These are phyloP conservation scores for Cucurbita argyrosperma DNA, from an alignment of 306 rosid genomes.

Conservation along the genomic window DNA sequence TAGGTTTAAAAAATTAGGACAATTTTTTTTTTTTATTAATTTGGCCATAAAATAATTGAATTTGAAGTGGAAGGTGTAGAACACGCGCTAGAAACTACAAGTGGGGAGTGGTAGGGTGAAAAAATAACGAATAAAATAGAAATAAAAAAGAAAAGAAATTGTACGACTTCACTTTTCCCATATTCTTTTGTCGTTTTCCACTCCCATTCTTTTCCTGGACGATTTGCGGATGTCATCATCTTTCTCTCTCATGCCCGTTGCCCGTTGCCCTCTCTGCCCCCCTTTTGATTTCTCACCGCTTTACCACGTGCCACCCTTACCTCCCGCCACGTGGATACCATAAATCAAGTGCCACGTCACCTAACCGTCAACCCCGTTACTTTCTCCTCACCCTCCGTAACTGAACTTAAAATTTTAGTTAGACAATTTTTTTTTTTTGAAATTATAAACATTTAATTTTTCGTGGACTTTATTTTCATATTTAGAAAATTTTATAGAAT, in stretches of 20 bases:
- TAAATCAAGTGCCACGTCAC: background rate
- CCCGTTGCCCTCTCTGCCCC: background rate
- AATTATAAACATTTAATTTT: too few relatives aligned
- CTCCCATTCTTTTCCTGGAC: background rate
- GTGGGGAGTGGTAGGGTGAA: background rate
- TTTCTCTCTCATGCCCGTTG: background rate
- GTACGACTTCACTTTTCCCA: slow-evolving; percentile 32
- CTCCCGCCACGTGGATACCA: background rate
- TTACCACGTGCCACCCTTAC: background rate
- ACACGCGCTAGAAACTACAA: slow-evolving; percentile 25
- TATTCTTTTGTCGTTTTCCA: slow-evolving; percentile 50
- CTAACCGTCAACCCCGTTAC: background rate
- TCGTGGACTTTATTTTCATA: too few relatives aligned
- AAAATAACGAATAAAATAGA: background rate
- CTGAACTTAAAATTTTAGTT: too few relatives aligned
- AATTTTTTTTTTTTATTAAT: too few relatives aligned
- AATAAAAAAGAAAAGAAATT: slow-evolving; percentile 7
- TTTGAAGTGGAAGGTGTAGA: background rate
- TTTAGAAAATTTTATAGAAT: too few relatives aligned
- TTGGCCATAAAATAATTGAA: too few relatives aligned
- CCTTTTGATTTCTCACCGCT: background rate
- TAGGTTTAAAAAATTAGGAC: too few relatives aligned
- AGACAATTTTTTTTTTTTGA: too few relatives aligned
- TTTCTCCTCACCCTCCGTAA: too few relatives aligned
- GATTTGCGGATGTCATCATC: background rate